phyloP scores from a whole-genome alignment of 768 basidiomycete genomes.

The Obba rivulosa region DNA sequence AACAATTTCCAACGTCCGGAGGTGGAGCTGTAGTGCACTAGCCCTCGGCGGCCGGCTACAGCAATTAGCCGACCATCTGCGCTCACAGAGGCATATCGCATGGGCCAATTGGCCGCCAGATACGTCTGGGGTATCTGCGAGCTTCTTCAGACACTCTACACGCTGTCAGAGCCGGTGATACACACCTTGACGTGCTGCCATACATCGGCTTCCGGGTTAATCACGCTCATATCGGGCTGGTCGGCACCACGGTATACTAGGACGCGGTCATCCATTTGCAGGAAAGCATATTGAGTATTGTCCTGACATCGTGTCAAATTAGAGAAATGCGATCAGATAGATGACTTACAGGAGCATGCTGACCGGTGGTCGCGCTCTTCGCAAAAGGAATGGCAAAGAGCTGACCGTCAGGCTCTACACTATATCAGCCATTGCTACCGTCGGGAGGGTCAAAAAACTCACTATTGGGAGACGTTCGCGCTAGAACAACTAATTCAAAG shows the following conservation, averaged over 20 bases:
- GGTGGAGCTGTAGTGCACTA: conserved; percentile 90
- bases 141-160: neutral
- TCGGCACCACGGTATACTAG: conserved; percentile 94
- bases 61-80: conserved; percentile 89
- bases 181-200: conserved; percentile 93
- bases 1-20: conserved; percentile 97
- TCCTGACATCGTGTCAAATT: conserved; percentile 48
- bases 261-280: conserved; percentile 92
- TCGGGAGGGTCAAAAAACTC: conserved; percentile 14
- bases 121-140: conserved; percentile 83
- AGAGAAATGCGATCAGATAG: neutral
- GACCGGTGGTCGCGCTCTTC: conserved; percentile 88
- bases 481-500: conserved; percentile 78
- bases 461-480: conserved; percentile 51
- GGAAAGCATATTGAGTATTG: conserved; percentile 91
- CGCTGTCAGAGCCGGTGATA: neutral
- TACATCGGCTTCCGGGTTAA: conserved; percentile 95
- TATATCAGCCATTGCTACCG: conserved; percentile 7
- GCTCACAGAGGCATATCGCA: conserved; percentile 87
- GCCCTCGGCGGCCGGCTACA: conserved; percentile 83
- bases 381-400: conserved; percentile 88
- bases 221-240: conserved; percentile 96
- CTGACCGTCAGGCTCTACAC: conserved; percentile 57
- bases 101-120: conserved; percentile 88
- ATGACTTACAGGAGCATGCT: conserved; percentile 77